These are phyloP conservation scores for Sonneratia alba DNA, from an alignment of 345 rosid species.

Conservation along the genomic window DNA sequence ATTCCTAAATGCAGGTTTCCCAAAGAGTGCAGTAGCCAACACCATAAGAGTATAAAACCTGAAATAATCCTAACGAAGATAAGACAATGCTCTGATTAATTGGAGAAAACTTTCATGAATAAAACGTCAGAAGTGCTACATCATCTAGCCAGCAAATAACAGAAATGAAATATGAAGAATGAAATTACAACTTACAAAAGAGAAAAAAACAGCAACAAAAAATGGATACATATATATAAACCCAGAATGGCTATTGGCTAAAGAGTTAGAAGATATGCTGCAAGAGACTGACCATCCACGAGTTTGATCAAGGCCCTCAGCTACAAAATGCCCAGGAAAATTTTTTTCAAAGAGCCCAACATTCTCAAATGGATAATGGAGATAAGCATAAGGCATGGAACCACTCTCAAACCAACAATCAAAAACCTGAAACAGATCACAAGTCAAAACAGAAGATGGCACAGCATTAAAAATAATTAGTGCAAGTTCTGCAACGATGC, in stretches of 20 bases:
- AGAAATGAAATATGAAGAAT: too few relatives aligned
- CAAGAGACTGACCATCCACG: slow-evolving; percentile 86
- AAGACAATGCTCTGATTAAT: not conserved
- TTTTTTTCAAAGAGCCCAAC: slow-evolving; percentile 75
- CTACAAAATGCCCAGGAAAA: slow-evolving; percentile 97
- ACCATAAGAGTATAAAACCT: slow-evolving; percentile 99
- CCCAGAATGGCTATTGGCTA: not conserved
- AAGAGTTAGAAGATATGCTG: not conserved
- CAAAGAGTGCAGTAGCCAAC: slow-evolving; percentile 91
- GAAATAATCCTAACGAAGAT: slow-evolving; percentile 8
- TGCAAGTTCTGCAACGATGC: not conserved
- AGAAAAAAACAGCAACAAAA: not conserved
- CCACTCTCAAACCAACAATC: slow-evolving; percentile 99
- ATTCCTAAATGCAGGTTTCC: slow-evolving; percentile 87
- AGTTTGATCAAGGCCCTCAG: slow-evolving; percentile 99
- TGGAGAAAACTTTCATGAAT: not conserved
- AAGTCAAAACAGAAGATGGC: not conserved
- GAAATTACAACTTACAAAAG: not conserved
- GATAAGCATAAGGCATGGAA: slow-evolving; percentile 99
- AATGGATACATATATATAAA: not conserved
- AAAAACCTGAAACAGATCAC: slow-evolving; percentile 54
- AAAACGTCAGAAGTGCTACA: not conserved
- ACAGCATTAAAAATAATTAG: not conserved
- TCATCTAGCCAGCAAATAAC: not conserved
- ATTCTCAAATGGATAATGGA: slow-evolving; percentile 98